Evolutionary conservation across 208 protist genomes (phyloP), one percentile per base, ranked within the genome.

Genomic region (Balamuthia mandrillaris): DNA sequence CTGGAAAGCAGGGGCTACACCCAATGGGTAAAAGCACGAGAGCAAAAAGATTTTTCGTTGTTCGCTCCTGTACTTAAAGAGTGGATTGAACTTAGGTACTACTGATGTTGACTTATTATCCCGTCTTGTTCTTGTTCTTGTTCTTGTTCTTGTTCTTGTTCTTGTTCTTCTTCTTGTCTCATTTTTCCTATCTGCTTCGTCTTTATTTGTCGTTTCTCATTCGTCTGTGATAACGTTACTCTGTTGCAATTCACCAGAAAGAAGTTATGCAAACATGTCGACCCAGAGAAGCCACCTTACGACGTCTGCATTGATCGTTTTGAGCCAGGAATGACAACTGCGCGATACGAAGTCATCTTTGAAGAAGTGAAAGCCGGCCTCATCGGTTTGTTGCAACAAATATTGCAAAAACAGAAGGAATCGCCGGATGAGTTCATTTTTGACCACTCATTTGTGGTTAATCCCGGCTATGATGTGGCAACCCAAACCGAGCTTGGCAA

Each of bases 31-130:
- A 42, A 74, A 49, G 65, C 65, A 3, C 65, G 65, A n/a, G 51
- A 74, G 65, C 33, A 49, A 14, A 74, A 49, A 74, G 65, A 74
- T 24, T 74, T 74, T 51, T 35, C 65, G 10, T 52, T 35, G 41
- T 74, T 74, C n/a, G 65, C 65, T 21, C 65, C 65, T 24, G 65
- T 74, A 42, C 39, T 74, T 4, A 44, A n/a, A 42, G 65, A 74
- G 35, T 74, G 33, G 65, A 29, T 74, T 3, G 65, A 74, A 6
- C 65, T 74, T 10, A 10, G 65, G 10, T n/a, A n/a, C n/a, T n/a
- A n/a, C n/a, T n/a, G n/a, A n/a, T n/a, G n/a, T n/a, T n/a, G n/a
- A n/a, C n/a, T n/a, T n/a, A n/a, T n/a, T n/a, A n/a, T n/a, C n/a
- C n/a, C n/a, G n/a, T n/a, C n/a, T n/a, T n/a, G n/a, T n/a, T n/a